Conservation (phyloP, 345 rosid species). For the Bretschneidera sinensis region DNA sequence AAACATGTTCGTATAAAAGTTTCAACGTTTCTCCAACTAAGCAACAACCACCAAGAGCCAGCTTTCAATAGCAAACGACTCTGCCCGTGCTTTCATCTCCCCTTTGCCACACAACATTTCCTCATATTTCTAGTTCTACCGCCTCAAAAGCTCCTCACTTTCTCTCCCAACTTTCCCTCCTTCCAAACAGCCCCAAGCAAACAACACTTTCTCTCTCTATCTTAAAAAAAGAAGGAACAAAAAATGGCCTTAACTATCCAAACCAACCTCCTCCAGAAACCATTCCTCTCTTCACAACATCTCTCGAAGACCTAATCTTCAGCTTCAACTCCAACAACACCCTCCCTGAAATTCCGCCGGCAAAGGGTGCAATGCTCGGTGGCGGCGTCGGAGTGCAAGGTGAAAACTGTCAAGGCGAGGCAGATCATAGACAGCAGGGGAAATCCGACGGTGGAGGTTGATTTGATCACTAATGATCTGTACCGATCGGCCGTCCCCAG, state of each 20-base stretch:
- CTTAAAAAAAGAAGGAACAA: neutral
- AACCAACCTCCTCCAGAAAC: slow-evolving; percentile 32
- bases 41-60: slow-evolving; percentile 9
- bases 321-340: slow-evolving; percentile 17
- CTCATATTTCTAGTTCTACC: neutral
- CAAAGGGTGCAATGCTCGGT: slow-evolving; percentile 49
- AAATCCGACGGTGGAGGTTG: slow-evolving; percentile 97
- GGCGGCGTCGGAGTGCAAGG: slow-evolving; percentile 42
- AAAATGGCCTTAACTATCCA: slow-evolving; percentile 56
- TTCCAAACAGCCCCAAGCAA: slow-evolving; percentile 7
- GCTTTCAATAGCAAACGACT: neutral
- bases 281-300: slow-evolving; percentile 24
- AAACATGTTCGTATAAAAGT: too few species aligned
- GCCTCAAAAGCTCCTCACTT: neutral
- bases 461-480: slow-evolving; percentile 69
- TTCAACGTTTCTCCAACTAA: slow-evolving; percentile 3
- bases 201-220: neutral
- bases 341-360: slow-evolving; percentile 32
- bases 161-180: slow-evolving; percentile 10
- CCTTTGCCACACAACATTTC: slow-evolving; percentile 12
- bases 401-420: slow-evolving; percentile 80
- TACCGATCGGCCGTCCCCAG: slow-evolving; percentile 95
- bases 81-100: slow-evolving; percentile 25
- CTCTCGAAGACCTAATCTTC: slow-evolving; percentile 24
- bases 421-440: slow-evolving; percentile 99